Percentiles rank a stretch among this genome's conserved stretches.
phyloP scores from a whole-genome alignment of 441 rosid genomes.

The Jatropha podagrica region DNA sequence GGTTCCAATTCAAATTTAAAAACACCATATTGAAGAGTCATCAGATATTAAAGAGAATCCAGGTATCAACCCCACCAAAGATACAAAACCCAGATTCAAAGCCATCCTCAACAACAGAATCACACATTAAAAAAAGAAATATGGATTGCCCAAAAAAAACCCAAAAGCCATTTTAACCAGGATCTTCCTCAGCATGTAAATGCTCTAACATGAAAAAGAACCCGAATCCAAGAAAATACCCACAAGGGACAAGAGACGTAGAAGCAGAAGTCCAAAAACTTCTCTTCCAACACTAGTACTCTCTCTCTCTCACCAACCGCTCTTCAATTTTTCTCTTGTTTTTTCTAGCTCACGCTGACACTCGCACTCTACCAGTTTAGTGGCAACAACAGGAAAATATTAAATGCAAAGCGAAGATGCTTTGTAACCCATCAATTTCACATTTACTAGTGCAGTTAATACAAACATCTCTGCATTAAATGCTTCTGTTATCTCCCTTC shows the following conservation, averaged over 20 bases:
- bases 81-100: slow-evolving; percentile 42
- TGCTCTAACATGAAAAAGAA: background rate
- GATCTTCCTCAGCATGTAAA: background rate
- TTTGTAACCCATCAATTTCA: slow-evolving; percentile 23
- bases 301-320: slow-evolving; percentile 26
- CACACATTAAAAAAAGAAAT: slow-evolving; percentile 11
- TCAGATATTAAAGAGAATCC: slow-evolving; percentile 12
- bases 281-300: background rate
- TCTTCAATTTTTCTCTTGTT: background rate
- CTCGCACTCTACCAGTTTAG: background rate
- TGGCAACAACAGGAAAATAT: slow-evolving; percentile 6
- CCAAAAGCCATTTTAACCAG: background rate
- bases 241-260: background rate
- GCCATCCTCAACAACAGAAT: slow-evolving; percentile 21
- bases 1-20: slow-evolving; percentile 35
- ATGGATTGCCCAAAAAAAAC: background rate
- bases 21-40: slow-evolving; percentile 9
- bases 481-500: slow-evolving; percentile 27
- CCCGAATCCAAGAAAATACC: background rate
- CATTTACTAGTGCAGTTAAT: slow-evolving; percentile 35
- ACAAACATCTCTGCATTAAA: slow-evolving; percentile 40
- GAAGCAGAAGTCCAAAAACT: slow-evolving; percentile 23
- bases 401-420: slow-evolving; percentile 5
- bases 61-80: slow-evolving; percentile 29
- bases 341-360: background rate